Conservation (phyloP, 1,284 basidiomycete species). For the Austroboletus novae-zelandiae region DNA sequence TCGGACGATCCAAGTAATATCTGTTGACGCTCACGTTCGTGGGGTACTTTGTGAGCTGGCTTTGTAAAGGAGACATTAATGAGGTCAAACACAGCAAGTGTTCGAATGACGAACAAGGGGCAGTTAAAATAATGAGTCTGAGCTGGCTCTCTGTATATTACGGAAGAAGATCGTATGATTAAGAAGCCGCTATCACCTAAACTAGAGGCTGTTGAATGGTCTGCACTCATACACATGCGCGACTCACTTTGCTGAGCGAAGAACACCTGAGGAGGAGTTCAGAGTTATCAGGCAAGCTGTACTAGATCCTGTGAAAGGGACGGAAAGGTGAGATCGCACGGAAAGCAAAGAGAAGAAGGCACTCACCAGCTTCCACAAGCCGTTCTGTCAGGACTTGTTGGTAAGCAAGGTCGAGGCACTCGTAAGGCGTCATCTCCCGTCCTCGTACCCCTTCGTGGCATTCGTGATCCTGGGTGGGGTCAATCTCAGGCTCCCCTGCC, state of each 20-base stretch:
- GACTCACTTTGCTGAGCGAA: slow-evolving; percentile 78
- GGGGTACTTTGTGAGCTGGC: slow-evolving; percentile 72
- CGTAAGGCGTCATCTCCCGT: slow-evolving; percentile 66
- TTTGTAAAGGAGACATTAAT: slow-evolving; percentile 26
- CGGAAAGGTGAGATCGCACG: background rate
- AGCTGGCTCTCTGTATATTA: slow-evolving; percentile 59
- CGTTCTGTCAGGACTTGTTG: slow-evolving; percentile 69
- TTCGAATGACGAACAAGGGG: slow-evolving; percentile 38
- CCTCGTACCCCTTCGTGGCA: slow-evolving; percentile 54
- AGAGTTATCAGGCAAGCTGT: slow-evolving; percentile 81
- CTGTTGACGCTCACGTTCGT: slow-evolving; percentile 43
- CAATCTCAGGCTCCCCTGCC: slow-evolving; percentile 65
- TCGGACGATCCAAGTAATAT: slow-evolving; percentile 57
- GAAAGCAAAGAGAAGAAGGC: slow-evolving; percentile 18
- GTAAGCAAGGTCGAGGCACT: slow-evolving; percentile 74
- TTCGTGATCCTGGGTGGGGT: slow-evolving; percentile 49
- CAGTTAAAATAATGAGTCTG: slow-evolving; percentile 87
- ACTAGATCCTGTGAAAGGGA: slow-evolving; percentile 63
- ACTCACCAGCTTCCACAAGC: slow-evolving; percentile 66
- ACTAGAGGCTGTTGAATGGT: slow-evolving; percentile 37
- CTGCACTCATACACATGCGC: background rate
- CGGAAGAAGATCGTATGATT: slow-evolving; percentile 68
- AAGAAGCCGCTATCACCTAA: slow-evolving; percentile 85
- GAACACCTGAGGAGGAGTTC: slow-evolving; percentile 70
- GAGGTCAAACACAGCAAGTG: background rate